A percentile compares a stretch with the other conserved stretches of the same genome.
Conservation (phyloP, 352 stramenopile genomes). For the Globisporangium camurandrum region DNA sequence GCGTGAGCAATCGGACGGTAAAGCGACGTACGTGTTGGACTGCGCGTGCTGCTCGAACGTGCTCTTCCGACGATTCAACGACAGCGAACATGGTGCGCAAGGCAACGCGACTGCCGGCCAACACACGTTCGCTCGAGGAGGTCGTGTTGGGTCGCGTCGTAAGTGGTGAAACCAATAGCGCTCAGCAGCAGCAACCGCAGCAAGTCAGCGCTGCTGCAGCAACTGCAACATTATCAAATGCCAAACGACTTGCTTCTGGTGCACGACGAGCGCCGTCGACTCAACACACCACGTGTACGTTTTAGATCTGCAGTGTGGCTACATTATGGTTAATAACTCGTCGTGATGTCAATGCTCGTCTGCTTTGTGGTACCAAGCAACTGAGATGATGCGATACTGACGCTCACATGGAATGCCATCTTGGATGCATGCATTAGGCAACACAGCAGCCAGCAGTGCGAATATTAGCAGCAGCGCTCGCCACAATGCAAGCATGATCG, state of each 20-base stretch:
- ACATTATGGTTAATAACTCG: no score
- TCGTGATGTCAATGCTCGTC: no score
- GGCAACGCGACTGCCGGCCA: conserved; percentile 39
- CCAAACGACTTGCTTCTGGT: background rate
- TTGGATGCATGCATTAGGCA: background rate
- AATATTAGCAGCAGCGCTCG: background rate
- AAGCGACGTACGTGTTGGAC: no score
- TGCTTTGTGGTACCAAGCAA: no score
- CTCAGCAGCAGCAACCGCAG: conserved; percentile 4
- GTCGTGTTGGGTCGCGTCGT: conserved; percentile 48
- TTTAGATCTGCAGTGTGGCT: no score
- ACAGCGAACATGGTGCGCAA: conserved; percentile 80
- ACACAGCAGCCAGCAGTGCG: background rate
- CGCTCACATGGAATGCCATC: background rate
- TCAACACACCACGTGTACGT: conserved; percentile 2
- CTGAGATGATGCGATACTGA: background rate
- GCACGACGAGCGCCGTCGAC: background rate
- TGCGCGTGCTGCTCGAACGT: no score
- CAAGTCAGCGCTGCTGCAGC: background rate
- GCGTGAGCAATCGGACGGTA: no score
- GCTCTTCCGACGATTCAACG: no score
- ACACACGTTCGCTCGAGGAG: conserved; percentile 58
- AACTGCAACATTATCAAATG: background rate
- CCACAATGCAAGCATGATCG: background rate
- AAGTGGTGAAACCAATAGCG: conserved; percentile 6